These are phyloP conservation scores for Claviceps fusiformis DNA, from an alignment of 2,329 filamentous ascomycete species.

Conservation along the genomic window DNA sequence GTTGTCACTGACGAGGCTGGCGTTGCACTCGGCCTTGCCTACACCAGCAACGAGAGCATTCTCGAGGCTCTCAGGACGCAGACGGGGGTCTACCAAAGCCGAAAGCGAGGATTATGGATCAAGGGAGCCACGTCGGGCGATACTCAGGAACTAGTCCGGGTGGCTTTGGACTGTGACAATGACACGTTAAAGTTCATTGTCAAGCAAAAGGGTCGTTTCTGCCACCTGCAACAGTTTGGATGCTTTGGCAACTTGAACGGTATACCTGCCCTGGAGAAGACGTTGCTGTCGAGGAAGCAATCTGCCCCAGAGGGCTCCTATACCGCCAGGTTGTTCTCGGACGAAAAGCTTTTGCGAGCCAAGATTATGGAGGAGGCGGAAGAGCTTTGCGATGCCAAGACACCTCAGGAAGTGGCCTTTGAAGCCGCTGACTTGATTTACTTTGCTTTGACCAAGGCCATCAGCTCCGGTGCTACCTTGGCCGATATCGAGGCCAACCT, in stretches of 20 bases:
- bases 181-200: constrained; percentile 88
- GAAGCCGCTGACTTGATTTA: constrained; percentile 94
- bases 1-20: constrained; percentile 84
- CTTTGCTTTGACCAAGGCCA: constrained; percentile 84
- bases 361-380: constrained; percentile 99
- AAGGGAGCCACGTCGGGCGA: constrained; percentile 94
- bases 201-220: constrained; percentile 83
- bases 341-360: constrained; percentile 74
- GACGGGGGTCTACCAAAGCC: constrained; percentile 83
- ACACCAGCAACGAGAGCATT: constrained; percentile 86
- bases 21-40: constrained; percentile 75
- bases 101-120: constrained; percentile 90
- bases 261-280: constrained; percentile 75
- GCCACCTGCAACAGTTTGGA: constrained; percentile 79
- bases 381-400: constrained; percentile 78
- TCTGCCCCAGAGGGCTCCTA: constrained; percentile 85
- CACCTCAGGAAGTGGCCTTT: constrained; percentile 73
- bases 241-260: constrained; percentile 83
- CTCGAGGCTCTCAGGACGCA: constrained; percentile 68
- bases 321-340: constrained; percentile 82
- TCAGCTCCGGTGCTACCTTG: constrained; percentile 70
- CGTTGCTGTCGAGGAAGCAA: constrained; percentile 64
- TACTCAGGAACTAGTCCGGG: constrained; percentile 72
- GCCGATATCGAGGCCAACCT: constrained; percentile 86
- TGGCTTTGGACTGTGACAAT: constrained; percentile 84